These are phyloP conservation scores for Phytophthora citricola DNA, from an alignment of 352 stramenopile genomes.

Conservation along the genomic window DNA sequence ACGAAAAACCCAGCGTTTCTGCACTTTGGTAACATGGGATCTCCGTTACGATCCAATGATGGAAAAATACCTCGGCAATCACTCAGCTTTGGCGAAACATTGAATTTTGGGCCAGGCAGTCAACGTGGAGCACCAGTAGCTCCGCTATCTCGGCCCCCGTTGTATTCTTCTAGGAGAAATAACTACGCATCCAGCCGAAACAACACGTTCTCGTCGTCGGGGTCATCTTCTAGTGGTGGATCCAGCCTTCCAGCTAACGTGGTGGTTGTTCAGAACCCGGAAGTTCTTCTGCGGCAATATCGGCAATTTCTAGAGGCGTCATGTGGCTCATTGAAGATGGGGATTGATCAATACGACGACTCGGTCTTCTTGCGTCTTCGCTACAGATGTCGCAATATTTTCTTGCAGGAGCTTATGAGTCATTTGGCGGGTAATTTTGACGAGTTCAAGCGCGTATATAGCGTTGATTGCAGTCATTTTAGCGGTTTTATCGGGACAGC, in stretches of 20 bases:
- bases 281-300: conserved; percentile 78
- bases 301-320: conserved; percentile 72
- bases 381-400: conserved; percentile 78
- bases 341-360: conserved; percentile 68
- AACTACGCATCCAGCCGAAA: conserved; percentile 39
- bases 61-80: conserved; percentile 57
- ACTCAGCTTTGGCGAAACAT: conserved; percentile 62
- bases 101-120: conserved; percentile 52
- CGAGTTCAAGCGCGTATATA: conserved; percentile 77
- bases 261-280: conserved; percentile 71
- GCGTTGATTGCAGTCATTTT: conserved; percentile 76
- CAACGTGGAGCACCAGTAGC: conserved; percentile 29
- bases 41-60: conserved; percentile 51
- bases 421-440: conserved; percentile 80
- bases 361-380: conserved; percentile 72
- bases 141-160: conserved; percentile 22
- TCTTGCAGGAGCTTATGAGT: conserved; percentile 86
- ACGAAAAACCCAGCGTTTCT: conserved; percentile 71
- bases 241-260: conserved; percentile 26
- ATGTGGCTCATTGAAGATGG: conserved; percentile 64
- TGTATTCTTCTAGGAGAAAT: conserved; percentile 43
- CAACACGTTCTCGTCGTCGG: conserved; percentile 49
- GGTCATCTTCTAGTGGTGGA: conserved; percentile 47
- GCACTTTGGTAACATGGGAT: conserved; percentile 63
- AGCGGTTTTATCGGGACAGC: conserved; percentile 74